Evolutionary conservation across 2,329 filamentous ascomycete genomes (phyloP), one percentile per base, ranked within the genome.

Genomic region (Claviceps capensis): DNA sequence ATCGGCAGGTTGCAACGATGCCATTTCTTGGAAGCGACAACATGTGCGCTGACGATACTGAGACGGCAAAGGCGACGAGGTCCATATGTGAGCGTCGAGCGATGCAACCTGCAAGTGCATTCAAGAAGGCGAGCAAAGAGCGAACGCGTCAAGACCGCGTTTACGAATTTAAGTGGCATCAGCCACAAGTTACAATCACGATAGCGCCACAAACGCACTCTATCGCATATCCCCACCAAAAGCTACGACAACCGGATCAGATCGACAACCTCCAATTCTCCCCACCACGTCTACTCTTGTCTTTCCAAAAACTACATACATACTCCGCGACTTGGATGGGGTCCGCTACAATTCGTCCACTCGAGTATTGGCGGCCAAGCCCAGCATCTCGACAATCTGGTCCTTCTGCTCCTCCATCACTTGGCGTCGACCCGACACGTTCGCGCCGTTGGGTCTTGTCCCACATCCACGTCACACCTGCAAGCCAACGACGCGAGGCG

Each of bases 1-100:
- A 44, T 63, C 62, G 26, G 51, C 56, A 43, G 57, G 45, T 41
- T 55, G 56, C 22, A 56, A 53, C 36, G 63, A 64, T 48, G 62
- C 60, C 63, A 67, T 67, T 43, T 53, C 60, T 48, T 34, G 17
- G 41, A 14, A 9, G 34, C 49, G 34, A 47, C 16, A 13, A 44
- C 49, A 51, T 47, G 43, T 36, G 49, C 43, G 49, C 49, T 23
- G 36, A 17, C 48, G 48, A 26, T 38, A 14, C 22, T 5, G 1
- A 13, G 44, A 9, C 17, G 7, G n/a, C 7, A n/a, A 41, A 30
- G 26, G 49, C 36, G 22, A 30, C 5, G 3, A 45, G 40, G 34
- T 19, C 45, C 45, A 48, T 48, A 5, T 36, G 30, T 16, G 40
- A 14, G 41, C 19, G 41, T 3, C 22, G 41, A 6, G 41, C 41